phyloP scores from a whole-genome alignment of 306 rosid genomes.

The Cercis canadensis region DNA sequence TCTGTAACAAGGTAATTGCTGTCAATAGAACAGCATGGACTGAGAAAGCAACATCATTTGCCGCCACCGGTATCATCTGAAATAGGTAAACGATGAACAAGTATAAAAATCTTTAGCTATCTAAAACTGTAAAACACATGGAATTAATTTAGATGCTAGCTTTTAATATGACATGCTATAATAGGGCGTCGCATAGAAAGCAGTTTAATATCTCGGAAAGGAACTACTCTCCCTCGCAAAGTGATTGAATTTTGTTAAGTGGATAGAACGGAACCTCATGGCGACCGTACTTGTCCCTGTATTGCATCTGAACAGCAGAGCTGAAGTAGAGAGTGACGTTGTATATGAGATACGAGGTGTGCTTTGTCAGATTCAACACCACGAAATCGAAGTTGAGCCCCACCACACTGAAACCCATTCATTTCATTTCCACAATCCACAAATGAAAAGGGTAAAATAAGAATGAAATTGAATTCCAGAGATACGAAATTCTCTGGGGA shows the following conservation, averaged over 20 bases:
- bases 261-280: slow-evolving; percentile 52
- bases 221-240: no score
- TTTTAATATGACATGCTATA: no score
- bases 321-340: slow-evolving; percentile 83
- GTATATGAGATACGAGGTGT: slow-evolving; percentile 80
- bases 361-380: slow-evolving; percentile 84
- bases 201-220: no score
- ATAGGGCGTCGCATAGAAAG: no score
- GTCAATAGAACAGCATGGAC: slow-evolving; percentile 83
- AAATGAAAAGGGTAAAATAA: neutral
- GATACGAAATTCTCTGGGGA: neutral
- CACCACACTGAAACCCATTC: slow-evolving; percentile 61
- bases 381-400: slow-evolving; percentile 90
- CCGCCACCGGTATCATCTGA: slow-evolving; percentile 98
- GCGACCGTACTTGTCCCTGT: slow-evolving; percentile 68
- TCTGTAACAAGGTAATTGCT: slow-evolving; percentile 70
- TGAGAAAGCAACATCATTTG: slow-evolving; percentile 95
- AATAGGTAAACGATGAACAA: slow-evolving; percentile 21
- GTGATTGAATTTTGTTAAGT: no score
- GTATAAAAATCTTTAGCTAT: no score
- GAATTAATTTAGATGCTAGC: no score
- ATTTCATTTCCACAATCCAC: neutral
- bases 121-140: no score
- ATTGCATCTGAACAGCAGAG: slow-evolving; percentile 70
- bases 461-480: neutral